Percentiles rank a stretch among this genome's conserved stretches.
Conservation (phyloP, 2,329 filamentous ascomycete genomes). For the Paraphaeosphaeria minitans region DNA sequence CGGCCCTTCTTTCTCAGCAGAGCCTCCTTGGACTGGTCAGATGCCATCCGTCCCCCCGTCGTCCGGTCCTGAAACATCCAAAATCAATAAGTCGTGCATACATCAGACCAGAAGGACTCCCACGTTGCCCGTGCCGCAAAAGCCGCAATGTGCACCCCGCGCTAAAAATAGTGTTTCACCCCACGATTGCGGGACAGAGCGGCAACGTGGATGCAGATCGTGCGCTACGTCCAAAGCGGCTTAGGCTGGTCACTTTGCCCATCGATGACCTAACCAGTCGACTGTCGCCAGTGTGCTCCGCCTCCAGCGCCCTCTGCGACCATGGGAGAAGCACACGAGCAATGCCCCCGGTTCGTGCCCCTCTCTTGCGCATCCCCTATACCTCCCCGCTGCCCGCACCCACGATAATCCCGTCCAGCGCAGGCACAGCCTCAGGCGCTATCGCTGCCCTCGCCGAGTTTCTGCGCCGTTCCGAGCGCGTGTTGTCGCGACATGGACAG, state of each 20-base stretch:
- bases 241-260: not conserved
- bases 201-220: not conserved
- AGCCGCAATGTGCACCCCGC: conserved; percentile 3
- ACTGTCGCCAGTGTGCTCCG: not conserved
- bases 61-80: conserved; percentile 1
- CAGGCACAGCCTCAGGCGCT: conserved; percentile 72
- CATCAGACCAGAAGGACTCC: not conserved
- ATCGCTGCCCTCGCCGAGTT: conserved; percentile 79
- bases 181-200: conserved; percentile 2
- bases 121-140: not conserved
- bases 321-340: conserved; percentile 8
- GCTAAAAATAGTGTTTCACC: conserved; percentile 13
- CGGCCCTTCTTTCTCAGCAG: not conserved
- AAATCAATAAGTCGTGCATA: conserved; percentile 18
- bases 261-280: conserved; percentile 6
- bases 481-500: conserved; percentile 7
- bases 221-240: not conserved
- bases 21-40: not conserved
- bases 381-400: conserved; percentile 80
- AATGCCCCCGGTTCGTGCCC: conserved; percentile 34
- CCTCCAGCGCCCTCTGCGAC: not conserved
- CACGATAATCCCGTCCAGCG: conserved; percentile 73
- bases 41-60: not conserved
- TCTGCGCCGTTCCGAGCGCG: conserved; percentile 57
- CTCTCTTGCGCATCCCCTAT: conserved; percentile 87